phyloP scores from a whole-genome alignment of 805 yeast species.

The Schwanniomyces polymorphus region DNA sequence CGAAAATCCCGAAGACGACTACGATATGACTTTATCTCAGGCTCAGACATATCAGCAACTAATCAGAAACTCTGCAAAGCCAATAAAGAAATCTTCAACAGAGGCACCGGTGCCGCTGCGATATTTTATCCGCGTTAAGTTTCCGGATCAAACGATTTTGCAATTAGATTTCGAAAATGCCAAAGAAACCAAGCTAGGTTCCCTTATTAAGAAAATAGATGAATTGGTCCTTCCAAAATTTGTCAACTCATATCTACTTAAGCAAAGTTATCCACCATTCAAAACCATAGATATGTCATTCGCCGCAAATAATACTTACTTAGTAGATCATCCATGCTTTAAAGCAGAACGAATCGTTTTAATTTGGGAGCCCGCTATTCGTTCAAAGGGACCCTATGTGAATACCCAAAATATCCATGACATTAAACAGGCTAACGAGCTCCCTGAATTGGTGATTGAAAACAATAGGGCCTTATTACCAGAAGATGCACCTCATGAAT shows the following conservation, averaged over 20 bases:
- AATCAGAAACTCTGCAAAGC: conserved; percentile 24
- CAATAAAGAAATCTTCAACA: conserved; percentile 10
- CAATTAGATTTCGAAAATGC: conserved; percentile 32
- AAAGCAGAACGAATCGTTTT: conserved; percentile 28
- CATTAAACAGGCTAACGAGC: conserved; percentile 23
- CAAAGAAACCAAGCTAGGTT: conserved; percentile 29
- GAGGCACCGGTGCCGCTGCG: conserved; percentile 17
- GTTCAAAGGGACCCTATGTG: conserved; percentile 23
- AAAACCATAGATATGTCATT: conserved; percentile 25
- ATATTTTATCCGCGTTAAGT: conserved; percentile 33
- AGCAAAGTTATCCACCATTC: conserved; percentile 41
- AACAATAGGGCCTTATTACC: conserved; percentile 30
- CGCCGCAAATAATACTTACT: conserved; percentile 20
- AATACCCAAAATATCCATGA: conserved; percentile 12
- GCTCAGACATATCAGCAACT: conserved; percentile 37
- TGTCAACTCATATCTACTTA: conserved; percentile 29
- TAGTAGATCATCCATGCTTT: conserved; percentile 30
- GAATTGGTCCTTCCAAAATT: conserved; percentile 25
- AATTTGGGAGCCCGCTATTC: conserved; percentile 31
- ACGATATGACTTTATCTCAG: conserved; percentile 37
- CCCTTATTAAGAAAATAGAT: conserved; percentile 36
- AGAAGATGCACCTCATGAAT: conserved; percentile 15
- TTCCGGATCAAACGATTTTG: conserved; percentile 38
- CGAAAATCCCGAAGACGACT: conserved; percentile 44
- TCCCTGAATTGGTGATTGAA: conserved; percentile 39